These are phyloP conservation scores for Paracorniculantispora psalliotae DNA, from an alignment of 2,329 filamentous ascomycete species.

Conservation along the genomic window DNA sequence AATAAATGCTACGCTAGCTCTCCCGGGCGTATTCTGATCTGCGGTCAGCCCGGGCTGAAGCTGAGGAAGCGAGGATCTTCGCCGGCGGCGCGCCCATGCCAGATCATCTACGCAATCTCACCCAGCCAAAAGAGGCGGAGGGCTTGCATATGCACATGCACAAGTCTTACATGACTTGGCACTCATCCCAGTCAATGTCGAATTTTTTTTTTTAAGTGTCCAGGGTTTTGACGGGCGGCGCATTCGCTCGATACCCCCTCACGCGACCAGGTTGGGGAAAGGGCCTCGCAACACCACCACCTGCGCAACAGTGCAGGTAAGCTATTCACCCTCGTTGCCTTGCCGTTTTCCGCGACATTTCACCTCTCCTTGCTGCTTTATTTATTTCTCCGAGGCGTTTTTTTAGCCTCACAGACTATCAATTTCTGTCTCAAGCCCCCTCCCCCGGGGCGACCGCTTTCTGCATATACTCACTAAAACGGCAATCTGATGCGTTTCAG, in stretches of 20 bases:
- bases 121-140: background rate
- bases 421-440: too few relatives aligned
- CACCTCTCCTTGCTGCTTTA: background rate
- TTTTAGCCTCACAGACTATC: background rate
- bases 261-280: background rate
- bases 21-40: background rate
- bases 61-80: background rate
- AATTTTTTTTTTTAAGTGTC: background rate
- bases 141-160: conserved; percentile 9
- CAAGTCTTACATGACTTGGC: background rate
- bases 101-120: background rate
- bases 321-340: background rate
- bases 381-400: background rate
- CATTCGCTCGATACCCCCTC: background rate
- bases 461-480: background rate
- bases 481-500: background rate
- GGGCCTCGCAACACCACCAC: background rate
- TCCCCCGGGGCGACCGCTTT: background rate
- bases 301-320: background rate
- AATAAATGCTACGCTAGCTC: background rate
- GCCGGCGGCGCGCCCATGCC: too few relatives aligned
- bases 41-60: background rate
- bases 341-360: background rate
- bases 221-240: background rate
- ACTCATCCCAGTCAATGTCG: background rate